Base-by-base conservation (phyloP, 495 filamentous ascomycete species). In the Penicillium arizonense region DNA sequence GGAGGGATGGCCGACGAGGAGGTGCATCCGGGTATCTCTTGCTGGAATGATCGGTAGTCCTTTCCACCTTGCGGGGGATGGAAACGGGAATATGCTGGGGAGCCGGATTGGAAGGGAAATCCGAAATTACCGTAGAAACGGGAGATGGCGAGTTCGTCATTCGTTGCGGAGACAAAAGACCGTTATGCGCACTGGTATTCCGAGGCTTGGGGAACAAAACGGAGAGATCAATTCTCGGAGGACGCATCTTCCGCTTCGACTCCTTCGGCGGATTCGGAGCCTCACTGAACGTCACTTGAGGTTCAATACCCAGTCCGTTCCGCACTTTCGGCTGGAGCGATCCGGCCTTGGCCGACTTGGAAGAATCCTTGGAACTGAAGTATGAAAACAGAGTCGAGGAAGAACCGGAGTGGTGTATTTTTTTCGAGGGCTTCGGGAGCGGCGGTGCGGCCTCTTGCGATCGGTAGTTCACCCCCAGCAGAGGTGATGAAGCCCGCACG, bases 151-250 rank as follows among this genome's bases (percentile, higher is more conserved):
- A 78, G n/a, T 65, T 52, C 10, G 71, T 71, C 63, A 75, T 68
- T 3, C 74, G 70, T 32, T 77, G 75, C 10, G 75, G 75, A 4
- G 75, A 78, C 13, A 78, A 55, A 20, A 77, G 64, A 34, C 68
- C 24, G 14, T 33, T 72, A 10, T 67, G 50, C 13, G 56, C 38
- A 30, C 28, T 30, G 16, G 42, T 55, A 21, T 68, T 53, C 28
- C 66, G 64, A 1, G 75, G 75, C 51, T 76, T 78, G 10, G 75
- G 75, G 53, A 78, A 78, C 16, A 78, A 57, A 3, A 74, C 52
- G 16, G 75, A 78, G 12, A 78, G 64, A 39, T 78, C 75, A 45
- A 78, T 70, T 30, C 68, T 55, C 9, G 69, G 65, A 28, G 75
- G 73, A 12, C 74, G 72, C 39, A 68, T 57, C 54, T 72, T 76